A percentile compares a stretch with the other conserved stretches of the same genome.
phyloP scores from a whole-genome alignment of 2,329 filamentous ascomycete species.

The Aureobasidium musti region DNA sequence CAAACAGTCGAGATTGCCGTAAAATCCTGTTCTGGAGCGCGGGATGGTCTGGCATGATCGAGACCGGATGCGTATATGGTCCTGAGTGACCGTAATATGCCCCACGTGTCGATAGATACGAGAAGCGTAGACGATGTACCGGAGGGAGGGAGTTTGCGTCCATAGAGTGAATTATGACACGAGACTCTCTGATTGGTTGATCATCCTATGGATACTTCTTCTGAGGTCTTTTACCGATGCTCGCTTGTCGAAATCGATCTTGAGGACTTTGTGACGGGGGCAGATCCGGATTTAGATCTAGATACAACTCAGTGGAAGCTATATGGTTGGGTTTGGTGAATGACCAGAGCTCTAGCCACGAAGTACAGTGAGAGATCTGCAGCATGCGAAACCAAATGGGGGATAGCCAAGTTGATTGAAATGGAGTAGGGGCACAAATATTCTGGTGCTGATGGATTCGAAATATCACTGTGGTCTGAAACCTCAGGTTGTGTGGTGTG shows the following conservation, averaged over 20 bases:
- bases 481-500: neutral
- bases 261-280: neutral
- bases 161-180: neutral
- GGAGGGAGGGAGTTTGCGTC: neutral
- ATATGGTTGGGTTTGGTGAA: neutral
- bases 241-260: neutral
- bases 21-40: neutral
- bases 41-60: neutral
- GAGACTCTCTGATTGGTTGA: neutral
- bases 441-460: neutral
- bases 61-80: neutral
- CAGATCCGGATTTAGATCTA: neutral
- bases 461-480: no score
- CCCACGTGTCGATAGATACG: neutral
- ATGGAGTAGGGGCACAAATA: neutral
- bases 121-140: neutral
- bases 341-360: neutral
- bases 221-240: neutral
- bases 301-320: neutral
- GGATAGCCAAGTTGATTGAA: neutral
- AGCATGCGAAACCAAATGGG: neutral
- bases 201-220: neutral
- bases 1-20: neutral
- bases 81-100: neutral
- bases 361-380: neutral